Conservation (phyloP, 441 rosid species). For the Omphalea diandra region DNA sequence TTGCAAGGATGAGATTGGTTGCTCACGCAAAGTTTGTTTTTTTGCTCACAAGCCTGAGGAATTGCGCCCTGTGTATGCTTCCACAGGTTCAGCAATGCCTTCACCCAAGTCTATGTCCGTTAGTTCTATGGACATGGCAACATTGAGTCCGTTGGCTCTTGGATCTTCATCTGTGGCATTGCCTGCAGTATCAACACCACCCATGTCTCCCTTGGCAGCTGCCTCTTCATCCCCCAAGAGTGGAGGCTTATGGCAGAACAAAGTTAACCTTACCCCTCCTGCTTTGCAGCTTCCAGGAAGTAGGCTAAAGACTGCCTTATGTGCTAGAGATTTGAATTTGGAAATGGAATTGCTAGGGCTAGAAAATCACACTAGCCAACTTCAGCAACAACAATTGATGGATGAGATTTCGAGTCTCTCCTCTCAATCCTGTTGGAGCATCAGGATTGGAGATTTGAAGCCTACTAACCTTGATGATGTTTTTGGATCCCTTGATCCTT, state of each 20-base stretch:
- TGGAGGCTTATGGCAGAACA: constrained; percentile 73
- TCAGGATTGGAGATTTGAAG: constrained; percentile 47
- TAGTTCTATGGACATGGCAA: constrained; percentile 51
- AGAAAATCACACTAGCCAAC: constrained; percentile 37
- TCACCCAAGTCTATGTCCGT: constrained; percentile 64
- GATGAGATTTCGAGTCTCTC: constrained; percentile 60
- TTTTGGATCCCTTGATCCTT: constrained; percentile 59
- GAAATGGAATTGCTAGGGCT: constrained; percentile 65
- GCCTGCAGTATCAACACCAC: constrained; percentile 63
- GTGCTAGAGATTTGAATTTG: constrained; percentile 68
- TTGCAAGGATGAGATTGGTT: constrained; percentile 92
- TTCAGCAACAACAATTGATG: constrained; percentile 42
- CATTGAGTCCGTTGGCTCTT: constrained; percentile 52
- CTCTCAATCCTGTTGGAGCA: constrained; percentile 50
- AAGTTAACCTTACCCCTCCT: constrained; percentile 62
- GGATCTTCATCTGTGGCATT: constrained; percentile 50
- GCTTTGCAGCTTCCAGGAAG: constrained; percentile 81
- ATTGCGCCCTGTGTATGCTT: constrained; percentile 78
- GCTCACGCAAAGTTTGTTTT: constrained; percentile 87
- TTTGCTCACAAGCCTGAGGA: constrained; percentile 89
- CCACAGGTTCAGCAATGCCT: constrained; percentile 91
- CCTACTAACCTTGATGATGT: constrained; percentile 64
- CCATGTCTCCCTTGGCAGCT: constrained; percentile 69
- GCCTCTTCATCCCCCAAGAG: constrained; percentile 68
- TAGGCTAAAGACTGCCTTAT: constrained; percentile 67